A percentile compares a stretch with the other conserved stretches of the same genome.
phyloP scores from a whole-genome alignment of 2,329 filamentous ascomycete genomes.

The Ascochyta pisi region DNA sequence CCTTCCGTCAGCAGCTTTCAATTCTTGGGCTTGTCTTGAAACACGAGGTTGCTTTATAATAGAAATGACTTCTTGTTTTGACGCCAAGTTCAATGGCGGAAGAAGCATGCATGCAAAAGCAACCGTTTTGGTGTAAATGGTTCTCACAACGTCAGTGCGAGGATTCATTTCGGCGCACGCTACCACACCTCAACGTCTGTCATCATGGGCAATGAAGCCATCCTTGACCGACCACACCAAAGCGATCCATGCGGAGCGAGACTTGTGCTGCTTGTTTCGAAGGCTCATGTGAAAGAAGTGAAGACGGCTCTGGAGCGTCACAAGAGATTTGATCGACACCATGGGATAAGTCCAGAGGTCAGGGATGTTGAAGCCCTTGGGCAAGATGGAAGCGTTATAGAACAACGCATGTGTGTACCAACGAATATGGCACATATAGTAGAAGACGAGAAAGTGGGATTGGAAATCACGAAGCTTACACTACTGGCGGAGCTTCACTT shows the following conservation, averaged over 20 bases:
- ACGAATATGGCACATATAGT: slow-evolving; percentile 22
- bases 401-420: slow-evolving; percentile 29
- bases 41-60: not conserved
- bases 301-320: slow-evolving; percentile 48
- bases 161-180: not conserved
- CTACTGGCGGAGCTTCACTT: slow-evolving; percentile 21
- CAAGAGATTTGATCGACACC: slow-evolving; percentile 34
- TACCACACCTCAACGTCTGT: not conserved
- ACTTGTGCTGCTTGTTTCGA: slow-evolving; percentile 35
- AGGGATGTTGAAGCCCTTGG: not conserved
- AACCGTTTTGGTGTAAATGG: not conserved
- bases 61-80: not conserved
- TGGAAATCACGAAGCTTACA: not conserved
- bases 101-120: not conserved
- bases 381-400: not conserved
- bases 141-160: not conserved
- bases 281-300: slow-evolving; percentile 46
- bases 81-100: not conserved
- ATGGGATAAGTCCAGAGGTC: slow-evolving; percentile 36
- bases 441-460: not conserved
- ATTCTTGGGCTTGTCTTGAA: not conserved
- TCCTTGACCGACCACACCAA: not conserved
- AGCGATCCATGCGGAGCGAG: not conserved
- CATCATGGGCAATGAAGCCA: slow-evolving; percentile 1
- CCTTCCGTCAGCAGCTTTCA: not conserved